Evolutionary conservation across 2,329 filamentous ascomycete species (phyloP).

Genomic region (Drechslera avenae): DNA sequence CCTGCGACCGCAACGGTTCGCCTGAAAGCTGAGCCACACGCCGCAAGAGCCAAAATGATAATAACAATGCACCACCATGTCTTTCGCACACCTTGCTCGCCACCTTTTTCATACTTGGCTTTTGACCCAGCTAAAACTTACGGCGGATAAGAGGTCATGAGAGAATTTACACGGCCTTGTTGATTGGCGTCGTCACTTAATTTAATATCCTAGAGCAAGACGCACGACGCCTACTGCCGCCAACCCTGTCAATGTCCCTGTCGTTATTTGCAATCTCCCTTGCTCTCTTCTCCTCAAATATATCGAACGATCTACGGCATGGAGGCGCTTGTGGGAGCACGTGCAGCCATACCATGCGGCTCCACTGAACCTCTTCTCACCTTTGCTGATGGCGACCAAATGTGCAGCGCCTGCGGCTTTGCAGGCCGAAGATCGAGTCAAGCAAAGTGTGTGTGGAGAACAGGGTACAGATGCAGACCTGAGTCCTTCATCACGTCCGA

Average conservation of each 20-base stretch:
- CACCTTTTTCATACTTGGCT: neutral
- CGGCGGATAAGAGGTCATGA: constrained; percentile 10
- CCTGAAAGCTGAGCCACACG: constrained; percentile 19
- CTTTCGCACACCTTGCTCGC: neutral
- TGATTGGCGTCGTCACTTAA: constrained; percentile 23
- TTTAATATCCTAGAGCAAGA: constrained; percentile 31
- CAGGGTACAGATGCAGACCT: constrained; percentile 24
- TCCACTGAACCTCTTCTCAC: constrained; percentile 12
- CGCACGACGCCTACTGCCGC: constrained; percentile 24
- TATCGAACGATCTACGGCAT: constrained; percentile 31
- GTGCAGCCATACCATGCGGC: constrained; percentile 41
- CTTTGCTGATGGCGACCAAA: neutral
- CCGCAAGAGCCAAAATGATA: neutral
- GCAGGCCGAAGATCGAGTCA: constrained; percentile 9
- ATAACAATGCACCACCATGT: constrained; percentile 6
- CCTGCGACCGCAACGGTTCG: constrained; percentile 18
- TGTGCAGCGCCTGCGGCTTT: constrained; percentile 2
- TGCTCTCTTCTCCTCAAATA: constrained; percentile 18
- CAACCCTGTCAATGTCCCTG: constrained; percentile 19
- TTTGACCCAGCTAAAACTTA: neutral
- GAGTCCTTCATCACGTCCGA: constrained; percentile 25
- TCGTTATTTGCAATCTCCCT: constrained; percentile 13
- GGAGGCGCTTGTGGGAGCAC: constrained; percentile 31
- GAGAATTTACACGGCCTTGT: constrained; percentile 12
- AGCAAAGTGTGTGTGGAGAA: constrained; percentile 12